phyloP scores from a whole-genome alignment of 2,329 filamentous ascomycete genomes.

The Monilinia polystroma region DNA sequence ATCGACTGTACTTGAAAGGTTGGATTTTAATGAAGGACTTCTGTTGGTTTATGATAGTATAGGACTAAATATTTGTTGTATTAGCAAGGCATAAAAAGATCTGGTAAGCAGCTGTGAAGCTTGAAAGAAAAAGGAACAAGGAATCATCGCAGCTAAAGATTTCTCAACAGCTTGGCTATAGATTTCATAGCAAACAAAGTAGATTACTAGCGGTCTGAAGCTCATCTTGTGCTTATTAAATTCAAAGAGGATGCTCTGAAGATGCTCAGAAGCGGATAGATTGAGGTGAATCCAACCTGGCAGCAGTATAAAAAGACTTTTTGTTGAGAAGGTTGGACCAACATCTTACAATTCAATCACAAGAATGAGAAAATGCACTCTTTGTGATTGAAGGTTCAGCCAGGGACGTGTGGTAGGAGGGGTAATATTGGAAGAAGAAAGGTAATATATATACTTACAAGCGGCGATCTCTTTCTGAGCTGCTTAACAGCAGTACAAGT shows the following conservation, averaged over 20 bases:
- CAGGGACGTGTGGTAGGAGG: neutral
- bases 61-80: too few relatives aligned
- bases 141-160: neutral
- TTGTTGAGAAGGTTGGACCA: neutral
- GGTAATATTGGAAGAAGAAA: neutral
- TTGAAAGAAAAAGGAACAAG: neutral
- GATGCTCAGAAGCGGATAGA: neutral
- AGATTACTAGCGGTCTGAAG: neutral
- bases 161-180: too few relatives aligned
- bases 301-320: neutral
- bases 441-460: neutral
- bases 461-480: neutral
- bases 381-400: neutral
- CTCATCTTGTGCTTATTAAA: neutral
- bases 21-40: accelerated
- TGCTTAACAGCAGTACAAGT: neutral
- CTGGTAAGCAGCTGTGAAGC: neutral
- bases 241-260: neutral
- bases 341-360: neutral
- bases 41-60: neutral
- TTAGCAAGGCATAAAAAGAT: neutral
- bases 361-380: neutral
- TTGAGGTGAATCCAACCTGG: neutral
- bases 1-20: neutral
- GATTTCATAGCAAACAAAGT: neutral